These are phyloP conservation scores for Paramarasmius palmivorus DNA, from an alignment of 1,284 basidiomycete genomes.

Conservation along the genomic window DNA sequence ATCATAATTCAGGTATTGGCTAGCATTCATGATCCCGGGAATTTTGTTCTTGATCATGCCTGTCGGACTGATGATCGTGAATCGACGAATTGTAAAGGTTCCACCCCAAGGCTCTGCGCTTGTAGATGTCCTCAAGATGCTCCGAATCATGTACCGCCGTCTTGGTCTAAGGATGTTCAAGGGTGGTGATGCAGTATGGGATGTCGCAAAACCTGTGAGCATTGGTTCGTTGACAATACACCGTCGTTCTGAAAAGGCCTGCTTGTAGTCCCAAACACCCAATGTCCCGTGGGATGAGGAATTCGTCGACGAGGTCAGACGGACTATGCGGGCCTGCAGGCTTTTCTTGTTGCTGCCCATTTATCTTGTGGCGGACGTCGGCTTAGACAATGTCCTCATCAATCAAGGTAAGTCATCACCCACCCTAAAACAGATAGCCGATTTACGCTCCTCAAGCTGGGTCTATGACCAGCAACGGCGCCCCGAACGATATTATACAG, in stretches of 20 bases:
- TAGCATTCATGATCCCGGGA: conserved; percentile 20
- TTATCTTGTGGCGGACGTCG: conserved; percentile 43
- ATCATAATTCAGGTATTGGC: background rate
- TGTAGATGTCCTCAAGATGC: conserved; percentile 23
- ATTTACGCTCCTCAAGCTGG: conserved; percentile 6
- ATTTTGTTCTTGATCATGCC: conserved; percentile 33
- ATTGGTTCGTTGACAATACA: background rate
- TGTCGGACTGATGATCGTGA: conserved; percentile 38
- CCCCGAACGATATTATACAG: conserved; percentile 44
- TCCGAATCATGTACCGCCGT: conserved; percentile 15
- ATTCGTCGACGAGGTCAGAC: conserved; percentile 49
- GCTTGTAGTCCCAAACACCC: background rate
- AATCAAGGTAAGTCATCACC: conserved; percentile 18
- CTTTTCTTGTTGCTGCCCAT: conserved; percentile 27
- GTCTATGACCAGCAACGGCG: conserved; percentile 35
- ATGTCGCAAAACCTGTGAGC: conserved; percentile 23
- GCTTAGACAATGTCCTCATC: conserved; percentile 33
- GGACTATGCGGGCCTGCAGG: conserved; percentile 39
- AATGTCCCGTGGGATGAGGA: conserved; percentile 29
- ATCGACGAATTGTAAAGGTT: conserved; percentile 38
- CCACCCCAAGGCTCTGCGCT: conserved; percentile 51
- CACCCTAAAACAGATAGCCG: background rate
- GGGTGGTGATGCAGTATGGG: conserved; percentile 26
- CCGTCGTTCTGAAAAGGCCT: background rate
- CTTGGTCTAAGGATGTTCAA: conserved; percentile 19